These are phyloP conservation scores for Besnoitia besnoiti DNA, from an alignment of 169 alveolate species.

Conservation along the genomic window DNA sequence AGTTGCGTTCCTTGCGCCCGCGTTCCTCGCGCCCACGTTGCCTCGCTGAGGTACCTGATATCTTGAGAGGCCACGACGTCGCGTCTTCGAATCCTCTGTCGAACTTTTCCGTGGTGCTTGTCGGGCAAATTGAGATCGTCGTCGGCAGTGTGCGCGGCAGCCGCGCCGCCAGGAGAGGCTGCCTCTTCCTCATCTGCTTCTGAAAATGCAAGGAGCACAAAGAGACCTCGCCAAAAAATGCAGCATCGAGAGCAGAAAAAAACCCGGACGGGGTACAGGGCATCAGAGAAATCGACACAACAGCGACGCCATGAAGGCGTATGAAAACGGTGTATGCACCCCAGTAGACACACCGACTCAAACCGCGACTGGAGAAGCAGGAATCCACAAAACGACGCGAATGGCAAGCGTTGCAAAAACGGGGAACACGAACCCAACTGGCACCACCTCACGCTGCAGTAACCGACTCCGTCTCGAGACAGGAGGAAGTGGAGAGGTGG, in stretches of 20 bases:
- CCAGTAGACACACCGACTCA: too few relatives aligned
- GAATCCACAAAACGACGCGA: too few relatives aligned
- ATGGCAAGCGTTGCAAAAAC: too few relatives aligned
- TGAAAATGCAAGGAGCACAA: neutral
- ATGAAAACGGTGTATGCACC: too few relatives aligned
- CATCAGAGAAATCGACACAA: neutral
- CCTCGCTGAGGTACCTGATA: conserved; percentile 32
- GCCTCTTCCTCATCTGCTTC: neutral
- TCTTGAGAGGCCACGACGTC: conserved; percentile 28
- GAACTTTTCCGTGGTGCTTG: conserved; percentile 42
- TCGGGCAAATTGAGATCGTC: conserved; percentile 37
- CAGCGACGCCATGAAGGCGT: too few relatives aligned
- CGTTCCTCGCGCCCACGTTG: too few relatives aligned
- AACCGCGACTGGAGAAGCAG: too few relatives aligned
- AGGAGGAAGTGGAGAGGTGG: too few relatives aligned
- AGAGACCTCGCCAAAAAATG: neutral
- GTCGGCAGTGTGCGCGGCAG: neutral
- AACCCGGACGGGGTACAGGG: neutral
- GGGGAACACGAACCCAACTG: too few relatives aligned
- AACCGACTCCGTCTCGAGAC: too few relatives aligned
- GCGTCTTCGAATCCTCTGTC: conserved; percentile 58
- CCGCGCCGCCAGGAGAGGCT: neutral
- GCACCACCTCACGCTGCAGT: too few relatives aligned
- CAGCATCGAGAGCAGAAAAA: neutral
- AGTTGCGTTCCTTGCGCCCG: too few relatives aligned